phyloP scores from a whole-genome alignment of 345 rosid genomes.

The Moricandia arvensis region DNA sequence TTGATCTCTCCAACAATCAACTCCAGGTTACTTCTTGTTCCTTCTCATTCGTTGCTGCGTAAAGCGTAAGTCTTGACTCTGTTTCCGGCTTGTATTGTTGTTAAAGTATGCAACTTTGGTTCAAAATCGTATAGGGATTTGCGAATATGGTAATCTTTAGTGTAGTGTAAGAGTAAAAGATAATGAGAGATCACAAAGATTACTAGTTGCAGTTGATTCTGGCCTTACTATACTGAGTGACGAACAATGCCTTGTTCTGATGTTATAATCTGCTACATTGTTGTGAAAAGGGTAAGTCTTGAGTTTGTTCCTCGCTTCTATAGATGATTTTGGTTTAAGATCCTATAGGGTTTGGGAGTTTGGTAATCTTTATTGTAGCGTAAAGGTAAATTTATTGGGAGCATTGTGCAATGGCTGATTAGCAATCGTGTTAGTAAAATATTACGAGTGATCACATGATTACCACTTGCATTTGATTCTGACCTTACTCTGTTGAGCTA shows the following conservation, averaged over 20 bases:
- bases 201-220: neutral
- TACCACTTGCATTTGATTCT: neutral
- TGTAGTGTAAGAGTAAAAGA: neutral
- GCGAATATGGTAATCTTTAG: neutral
- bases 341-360: neutral
- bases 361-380: constrained; percentile 3
- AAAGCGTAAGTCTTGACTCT: neutral
- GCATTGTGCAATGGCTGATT: neutral
- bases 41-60: neutral
- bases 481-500: neutral
- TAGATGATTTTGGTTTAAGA: neutral
- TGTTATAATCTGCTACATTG: neutral
- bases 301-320: neutral
- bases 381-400: neutral
- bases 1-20: constrained; percentile 71
- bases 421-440: neutral
- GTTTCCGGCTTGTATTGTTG: neutral
- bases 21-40: constrained; percentile 53
- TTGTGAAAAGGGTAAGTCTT: neutral
- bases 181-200: neutral
- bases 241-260: neutral
- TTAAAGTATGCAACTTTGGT: neutral
- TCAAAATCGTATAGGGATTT: neutral
- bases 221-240: neutral
- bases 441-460: neutral